Conservation (phyloP, 2,329 filamentous ascomycete species). For the Hymenoscyphus salicellus region DNA sequence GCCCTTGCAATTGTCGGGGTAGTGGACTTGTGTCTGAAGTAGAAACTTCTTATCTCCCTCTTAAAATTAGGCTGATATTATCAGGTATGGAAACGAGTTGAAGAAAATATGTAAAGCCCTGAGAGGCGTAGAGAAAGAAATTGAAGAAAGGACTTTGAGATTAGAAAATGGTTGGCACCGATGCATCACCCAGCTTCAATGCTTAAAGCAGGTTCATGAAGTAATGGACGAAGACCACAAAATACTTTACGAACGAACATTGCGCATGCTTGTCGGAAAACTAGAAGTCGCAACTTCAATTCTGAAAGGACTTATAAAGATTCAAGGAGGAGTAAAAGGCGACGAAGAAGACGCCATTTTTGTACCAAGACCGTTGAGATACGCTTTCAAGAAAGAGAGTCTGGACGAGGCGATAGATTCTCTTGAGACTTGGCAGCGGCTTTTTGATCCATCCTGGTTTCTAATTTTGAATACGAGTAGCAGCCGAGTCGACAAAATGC, state of each 20-base stretch:
- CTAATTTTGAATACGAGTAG: not conserved
- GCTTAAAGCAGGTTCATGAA: not conserved
- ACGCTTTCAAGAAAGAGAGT: not conserved
- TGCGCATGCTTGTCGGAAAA: not conserved
- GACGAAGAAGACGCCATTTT: not conserved
- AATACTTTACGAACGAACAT: not conserved
- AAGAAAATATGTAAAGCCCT: not conserved
- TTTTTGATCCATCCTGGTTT: not conserved
- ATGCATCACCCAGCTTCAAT: not conserved
- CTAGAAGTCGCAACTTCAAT: not conserved
- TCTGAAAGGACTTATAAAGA: not conserved
- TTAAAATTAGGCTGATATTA: not conserved
- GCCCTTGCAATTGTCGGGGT: not conserved
- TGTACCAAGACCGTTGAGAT: not conserved
- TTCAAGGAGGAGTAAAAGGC: not conserved
- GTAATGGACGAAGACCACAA: not conserved
- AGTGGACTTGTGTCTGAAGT: conserved; percentile 1
- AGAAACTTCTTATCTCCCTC: not conserved
- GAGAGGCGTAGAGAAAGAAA: not conserved
- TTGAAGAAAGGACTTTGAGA: not conserved
- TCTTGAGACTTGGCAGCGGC: not conserved
- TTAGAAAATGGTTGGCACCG: not conserved
- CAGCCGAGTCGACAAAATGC: not conserved
- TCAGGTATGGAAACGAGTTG: not conserved
- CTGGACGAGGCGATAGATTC: not conserved